Conservation (phyloP, 768 basidiomycete species). For the Naematelia aurantialba region DNA sequence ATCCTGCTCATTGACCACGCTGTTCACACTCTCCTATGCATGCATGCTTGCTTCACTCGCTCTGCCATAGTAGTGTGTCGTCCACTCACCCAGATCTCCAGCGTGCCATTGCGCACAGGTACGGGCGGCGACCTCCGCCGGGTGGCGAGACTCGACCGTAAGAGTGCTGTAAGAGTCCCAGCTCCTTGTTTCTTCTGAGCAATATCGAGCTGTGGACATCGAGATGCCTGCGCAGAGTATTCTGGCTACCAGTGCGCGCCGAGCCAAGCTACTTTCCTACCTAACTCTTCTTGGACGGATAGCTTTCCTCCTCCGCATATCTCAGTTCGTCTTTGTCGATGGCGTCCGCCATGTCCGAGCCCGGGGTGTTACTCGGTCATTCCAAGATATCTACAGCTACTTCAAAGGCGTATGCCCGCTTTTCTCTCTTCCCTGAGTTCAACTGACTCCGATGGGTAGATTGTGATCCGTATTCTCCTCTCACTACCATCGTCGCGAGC, state of each 20-base stretch:
- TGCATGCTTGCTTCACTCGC: no score
- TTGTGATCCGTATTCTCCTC: slow-evolving; percentile 35
- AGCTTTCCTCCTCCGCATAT: not conserved
- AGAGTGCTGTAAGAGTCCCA: no score
- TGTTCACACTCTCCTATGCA: no score
- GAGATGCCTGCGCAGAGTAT: not conserved
- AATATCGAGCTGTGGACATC: no score
- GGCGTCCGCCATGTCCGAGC: slow-evolving; percentile 42
- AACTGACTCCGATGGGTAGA: slow-evolving; percentile 7
- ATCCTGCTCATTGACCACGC: no score
- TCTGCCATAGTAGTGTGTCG: no score
- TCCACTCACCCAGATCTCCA: no score
- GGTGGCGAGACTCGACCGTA: no score
- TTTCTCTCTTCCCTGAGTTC: not conserved
- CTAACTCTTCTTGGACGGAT: slow-evolving; percentile 1
- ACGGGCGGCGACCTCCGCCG: no score
- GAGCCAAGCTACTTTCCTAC: not conserved
- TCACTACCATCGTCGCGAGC: slow-evolving; percentile 37
- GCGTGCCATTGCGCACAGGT: no score
- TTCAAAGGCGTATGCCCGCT: slow-evolving; percentile 24
- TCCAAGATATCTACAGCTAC: slow-evolving; percentile 4
- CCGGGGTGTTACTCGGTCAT: slow-evolving; percentile 21
- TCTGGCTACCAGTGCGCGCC: not conserved
- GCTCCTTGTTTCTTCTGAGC: no score
- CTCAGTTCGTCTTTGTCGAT: slow-evolving; percentile 22